Conservation (phyloP, 2,329 filamentous ascomycete species). For the Botrytis aclada region DNA sequence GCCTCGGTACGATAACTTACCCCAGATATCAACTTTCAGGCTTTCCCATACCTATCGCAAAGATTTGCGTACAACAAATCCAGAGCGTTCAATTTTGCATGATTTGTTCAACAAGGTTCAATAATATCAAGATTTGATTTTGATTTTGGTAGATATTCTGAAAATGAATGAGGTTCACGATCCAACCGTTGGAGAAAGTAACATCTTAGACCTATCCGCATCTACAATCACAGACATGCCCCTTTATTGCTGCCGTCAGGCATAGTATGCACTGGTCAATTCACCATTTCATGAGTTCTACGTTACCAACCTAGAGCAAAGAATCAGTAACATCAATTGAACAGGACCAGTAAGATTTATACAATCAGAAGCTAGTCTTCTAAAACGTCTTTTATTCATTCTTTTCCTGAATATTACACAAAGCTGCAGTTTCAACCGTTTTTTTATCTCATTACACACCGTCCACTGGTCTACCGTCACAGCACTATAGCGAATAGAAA, state of each 20-base stretch:
- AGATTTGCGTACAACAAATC: not conserved
- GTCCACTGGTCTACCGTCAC: not conserved
- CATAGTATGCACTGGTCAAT: not conserved
- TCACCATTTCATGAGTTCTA: not conserved
- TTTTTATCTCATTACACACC: not conserved
- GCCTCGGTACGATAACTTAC: slow-evolving; percentile 11
- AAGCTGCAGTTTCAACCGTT: not conserved
- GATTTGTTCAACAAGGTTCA: not conserved
- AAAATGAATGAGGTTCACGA: not conserved
- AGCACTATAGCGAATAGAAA: not conserved
- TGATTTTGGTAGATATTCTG: not conserved
- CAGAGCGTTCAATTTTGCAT: not conserved
- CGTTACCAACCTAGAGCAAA: not conserved
- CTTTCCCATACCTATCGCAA: not conserved
- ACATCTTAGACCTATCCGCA: not conserved
- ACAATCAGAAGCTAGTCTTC: not conserved
- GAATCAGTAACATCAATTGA: not conserved
- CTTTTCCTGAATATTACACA: not conserved
- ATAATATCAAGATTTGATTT: not conserved
- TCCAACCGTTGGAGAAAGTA: not conserved
- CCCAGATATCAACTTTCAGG: not conserved
- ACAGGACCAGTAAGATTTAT: not conserved
- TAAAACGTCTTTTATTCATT: not conserved
- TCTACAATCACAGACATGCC: not conserved
- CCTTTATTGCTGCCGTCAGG: not conserved